Evolutionary conservation across 176 grass and related monocot species (phyloP).

Genomic region (Ampelocalamus luodianensis): DNA sequence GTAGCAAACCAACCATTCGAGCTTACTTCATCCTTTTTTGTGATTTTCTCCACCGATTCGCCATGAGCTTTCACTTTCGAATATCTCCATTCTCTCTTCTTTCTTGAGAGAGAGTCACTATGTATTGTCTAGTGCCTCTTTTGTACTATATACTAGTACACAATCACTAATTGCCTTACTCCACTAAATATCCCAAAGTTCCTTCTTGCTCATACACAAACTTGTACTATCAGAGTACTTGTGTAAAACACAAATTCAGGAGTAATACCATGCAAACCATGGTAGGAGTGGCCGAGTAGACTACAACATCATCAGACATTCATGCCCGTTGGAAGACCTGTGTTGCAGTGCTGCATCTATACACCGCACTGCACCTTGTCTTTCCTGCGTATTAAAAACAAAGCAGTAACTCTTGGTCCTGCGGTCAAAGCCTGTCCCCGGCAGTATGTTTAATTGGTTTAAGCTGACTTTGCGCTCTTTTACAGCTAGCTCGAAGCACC

Average conservation of each 20-base stretch:
- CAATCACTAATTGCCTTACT: neutral
- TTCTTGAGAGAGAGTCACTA: neutral
- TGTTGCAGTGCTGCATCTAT: neutral
- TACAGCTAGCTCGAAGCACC: slow-evolving; percentile 26
- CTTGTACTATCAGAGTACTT: neutral
- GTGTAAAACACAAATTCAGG: neutral
- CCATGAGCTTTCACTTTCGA: slow-evolving; percentile 13
- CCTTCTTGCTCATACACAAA: neutral
- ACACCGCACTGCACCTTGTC: neutral
- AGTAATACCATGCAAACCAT: neutral
- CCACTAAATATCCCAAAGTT: neutral
- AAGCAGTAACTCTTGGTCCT: slow-evolving; percentile 18
- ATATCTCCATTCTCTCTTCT: neutral
- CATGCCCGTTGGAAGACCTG: slow-evolving; percentile 19
- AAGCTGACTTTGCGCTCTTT: slow-evolving; percentile 42
- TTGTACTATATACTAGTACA: neutral
- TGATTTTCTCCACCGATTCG: neutral
- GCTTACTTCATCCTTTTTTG: neutral
- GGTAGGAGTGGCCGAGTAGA: neutral
- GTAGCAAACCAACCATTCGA: neutral
- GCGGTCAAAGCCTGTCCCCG: slow-evolving; percentile 45
- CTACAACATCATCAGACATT: slow-evolving; percentile 16
- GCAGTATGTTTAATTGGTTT: slow-evolving; percentile 39
- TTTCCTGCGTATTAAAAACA: slow-evolving; percentile 22
- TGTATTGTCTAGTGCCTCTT: neutral